Evolutionary conservation across 2,329 filamentous ascomycete genomes (phyloP).

Genomic region (Xylariaceae sp.): DNA sequence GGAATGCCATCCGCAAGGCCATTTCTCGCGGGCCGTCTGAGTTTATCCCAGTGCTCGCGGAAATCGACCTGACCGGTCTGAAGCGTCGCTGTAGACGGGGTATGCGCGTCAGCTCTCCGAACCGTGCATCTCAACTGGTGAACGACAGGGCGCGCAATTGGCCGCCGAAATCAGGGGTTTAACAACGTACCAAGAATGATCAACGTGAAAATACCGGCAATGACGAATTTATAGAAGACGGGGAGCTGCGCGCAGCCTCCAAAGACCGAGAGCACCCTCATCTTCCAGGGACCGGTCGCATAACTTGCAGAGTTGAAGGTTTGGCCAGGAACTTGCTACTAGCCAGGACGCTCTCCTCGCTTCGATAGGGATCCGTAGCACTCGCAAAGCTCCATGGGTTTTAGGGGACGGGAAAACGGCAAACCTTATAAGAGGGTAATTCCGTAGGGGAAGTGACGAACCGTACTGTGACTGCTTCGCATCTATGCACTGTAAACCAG

Average conservation of each 20-base stretch:
- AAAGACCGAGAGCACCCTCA: slow-evolving; percentile 21
- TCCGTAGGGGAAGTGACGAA: too few species aligned
- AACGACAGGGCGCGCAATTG: neutral
- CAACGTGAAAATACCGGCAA: slow-evolving; percentile 19
- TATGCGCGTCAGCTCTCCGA: slow-evolving; percentile 1
- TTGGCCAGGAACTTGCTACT: neutral
- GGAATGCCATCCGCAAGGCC: slow-evolving; percentile 26
- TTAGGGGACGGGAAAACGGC: too few species aligned
- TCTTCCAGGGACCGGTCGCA: slow-evolving; percentile 13
- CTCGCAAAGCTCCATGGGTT: too few species aligned
- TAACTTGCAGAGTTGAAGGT: slow-evolving; percentile 7
- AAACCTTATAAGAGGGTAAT: too few species aligned
- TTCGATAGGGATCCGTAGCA: neutral
- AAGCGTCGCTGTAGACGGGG: slow-evolving; percentile 11
- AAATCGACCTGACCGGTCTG: slow-evolving; percentile 25
- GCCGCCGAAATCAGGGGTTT: neutral
- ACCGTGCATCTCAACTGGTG: too few species aligned
- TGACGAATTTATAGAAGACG: slow-evolving; percentile 24
- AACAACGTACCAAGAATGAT: slow-evolving; percentile 23
- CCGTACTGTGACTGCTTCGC: too few species aligned
- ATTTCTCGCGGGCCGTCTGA: slow-evolving; percentile 18
- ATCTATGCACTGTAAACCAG: too few species aligned
- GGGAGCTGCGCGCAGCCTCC: slow-evolving; percentile 24
- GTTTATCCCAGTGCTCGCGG: slow-evolving; percentile 25
- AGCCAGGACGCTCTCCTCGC: neutral